A percentile compares a stretch with the other conserved stretches of the same genome.
These are phyloP conservation scores for Bacidia rubella DNA, from an alignment of 495 filamentous ascomycete species.

Conservation along the genomic window DNA sequence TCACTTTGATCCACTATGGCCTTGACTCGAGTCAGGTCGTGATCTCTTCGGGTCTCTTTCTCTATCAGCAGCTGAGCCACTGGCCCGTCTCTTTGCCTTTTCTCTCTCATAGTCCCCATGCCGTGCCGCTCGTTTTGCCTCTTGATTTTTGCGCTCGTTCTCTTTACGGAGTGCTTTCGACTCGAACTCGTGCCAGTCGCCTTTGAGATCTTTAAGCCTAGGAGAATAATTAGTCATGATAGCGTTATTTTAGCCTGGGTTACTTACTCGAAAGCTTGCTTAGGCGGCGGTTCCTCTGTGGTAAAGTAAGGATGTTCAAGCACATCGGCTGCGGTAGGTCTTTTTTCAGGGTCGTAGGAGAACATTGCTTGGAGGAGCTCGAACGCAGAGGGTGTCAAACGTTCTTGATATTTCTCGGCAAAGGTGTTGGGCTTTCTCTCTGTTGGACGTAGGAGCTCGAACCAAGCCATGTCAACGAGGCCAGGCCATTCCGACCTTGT, in stretches of 20 bases:
- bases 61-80: slow-evolving; percentile 7
- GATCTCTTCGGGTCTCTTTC: slow-evolving; percentile 16
- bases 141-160: slow-evolving; percentile 65
- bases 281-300: slow-evolving; percentile 63
- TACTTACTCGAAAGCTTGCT: slow-evolving; percentile 72
- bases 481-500: slow-evolving; percentile 74
- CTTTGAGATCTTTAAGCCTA: slow-evolving; percentile 70
- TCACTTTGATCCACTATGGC: slow-evolving; percentile 10
- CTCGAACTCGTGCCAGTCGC: slow-evolving; percentile 99
- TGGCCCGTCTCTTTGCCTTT: slow-evolving; percentile 35
- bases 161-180: slow-evolving; percentile 89
- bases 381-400: slow-evolving; percentile 62
- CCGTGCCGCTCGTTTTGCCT: slow-evolving; percentile 43
- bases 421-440: slow-evolving; percentile 68
- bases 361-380: slow-evolving; percentile 74
- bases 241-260: slow-evolving; percentile 1
- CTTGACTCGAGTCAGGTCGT: slow-evolving; percentile 15
- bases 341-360: slow-evolving; percentile 69
- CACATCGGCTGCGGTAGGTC: slow-evolving; percentile 75
- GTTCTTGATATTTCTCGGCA: slow-evolving; percentile 62
- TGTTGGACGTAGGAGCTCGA: slow-evolving; percentile 68
- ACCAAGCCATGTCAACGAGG: slow-evolving; percentile 89
- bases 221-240: slow-evolving; percentile 19
- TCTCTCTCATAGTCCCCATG: slow-evolving; percentile 35
- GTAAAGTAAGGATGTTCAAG: slow-evolving; percentile 83